These are phyloP conservation scores for Bretziella fagacearum DNA, from an alignment of 2,329 filamentous ascomycete genomes.

Conservation along the genomic window DNA sequence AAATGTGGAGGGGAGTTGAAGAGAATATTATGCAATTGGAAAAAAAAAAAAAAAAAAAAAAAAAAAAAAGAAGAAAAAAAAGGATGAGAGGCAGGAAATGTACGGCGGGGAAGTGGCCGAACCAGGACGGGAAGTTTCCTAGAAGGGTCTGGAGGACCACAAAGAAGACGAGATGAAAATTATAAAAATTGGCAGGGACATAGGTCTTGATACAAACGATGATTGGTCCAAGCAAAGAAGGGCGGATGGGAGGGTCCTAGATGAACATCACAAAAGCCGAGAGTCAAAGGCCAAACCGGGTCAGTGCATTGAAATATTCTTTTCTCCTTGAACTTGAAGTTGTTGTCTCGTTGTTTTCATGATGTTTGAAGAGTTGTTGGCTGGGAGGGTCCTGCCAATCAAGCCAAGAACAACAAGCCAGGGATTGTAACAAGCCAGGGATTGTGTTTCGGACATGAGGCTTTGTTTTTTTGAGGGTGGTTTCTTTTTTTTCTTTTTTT, in stretches of 20 bases:
- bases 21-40: not conserved
- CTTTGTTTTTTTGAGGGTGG: no score
- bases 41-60: not conserved
- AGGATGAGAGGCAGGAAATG: not conserved
- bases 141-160: not conserved
- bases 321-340: not conserved
- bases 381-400: no score
- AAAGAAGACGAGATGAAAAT: not conserved
- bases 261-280: not conserved
- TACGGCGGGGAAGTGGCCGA: not conserved
- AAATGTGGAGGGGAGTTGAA: not conserved
- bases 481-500: no score
- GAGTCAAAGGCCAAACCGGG: not conserved
- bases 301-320: constrained; percentile 1
- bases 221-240: no score
- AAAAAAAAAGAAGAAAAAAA: not conserved
- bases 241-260: no score
- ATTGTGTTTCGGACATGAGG: no score
- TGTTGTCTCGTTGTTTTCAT: not conserved
- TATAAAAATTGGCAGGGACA: not conserved
- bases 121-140: constrained; percentile 1
- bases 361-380: no score
- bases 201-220: no score
- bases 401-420: no score
- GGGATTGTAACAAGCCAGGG: no score